phyloP scores from a whole-genome alignment of 805 yeast genomes.

The Lipomyces orientalis region DNA sequence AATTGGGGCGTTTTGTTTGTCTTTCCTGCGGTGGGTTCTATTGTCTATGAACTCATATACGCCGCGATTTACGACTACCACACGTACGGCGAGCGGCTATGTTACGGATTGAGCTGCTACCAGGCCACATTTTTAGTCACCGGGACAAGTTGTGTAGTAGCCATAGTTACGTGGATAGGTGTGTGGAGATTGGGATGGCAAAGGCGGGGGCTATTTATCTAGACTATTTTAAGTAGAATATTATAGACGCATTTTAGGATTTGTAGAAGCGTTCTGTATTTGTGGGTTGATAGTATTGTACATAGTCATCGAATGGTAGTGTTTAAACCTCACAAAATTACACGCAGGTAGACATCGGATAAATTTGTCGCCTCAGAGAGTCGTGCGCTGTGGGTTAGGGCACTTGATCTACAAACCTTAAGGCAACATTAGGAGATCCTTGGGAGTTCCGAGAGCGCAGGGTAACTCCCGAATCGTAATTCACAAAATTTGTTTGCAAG shows the following conservation, averaged over 20 bases:
- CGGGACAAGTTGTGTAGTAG: conserved; percentile 39
- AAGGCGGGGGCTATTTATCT: conserved; percentile 25
- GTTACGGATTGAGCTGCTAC: conserved; percentile 40
- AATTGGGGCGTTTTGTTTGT: conserved; percentile 90
- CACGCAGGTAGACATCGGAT: too few species aligned
- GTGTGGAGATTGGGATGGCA: conserved; percentile 33
- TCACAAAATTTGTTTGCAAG: neutral
- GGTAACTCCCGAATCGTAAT: too few species aligned
- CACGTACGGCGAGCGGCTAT: conserved; percentile 41
- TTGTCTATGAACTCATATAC: conserved; percentile 69
- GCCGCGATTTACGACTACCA: conserved; percentile 64
- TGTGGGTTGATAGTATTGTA: neutral
- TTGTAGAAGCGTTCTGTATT: neutral
- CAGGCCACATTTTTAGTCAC: conserved; percentile 41
- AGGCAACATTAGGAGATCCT: too few species aligned
- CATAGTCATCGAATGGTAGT: neutral
- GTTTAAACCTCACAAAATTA: too few species aligned
- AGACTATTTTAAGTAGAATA: neutral
- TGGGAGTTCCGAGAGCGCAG: too few species aligned
- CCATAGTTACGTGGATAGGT: conserved; percentile 24
- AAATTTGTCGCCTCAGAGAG: too few species aligned
- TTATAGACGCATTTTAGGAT: neutral
- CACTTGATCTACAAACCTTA: too few species aligned
- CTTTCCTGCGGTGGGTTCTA: conserved; percentile 85
- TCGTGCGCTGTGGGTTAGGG: too few species aligned